Evolutionary conservation across 78 protist genomes (phyloP), one percentile per base, ranked within the genome.

Genomic region (Monocercomonoides exilis): DNA sequence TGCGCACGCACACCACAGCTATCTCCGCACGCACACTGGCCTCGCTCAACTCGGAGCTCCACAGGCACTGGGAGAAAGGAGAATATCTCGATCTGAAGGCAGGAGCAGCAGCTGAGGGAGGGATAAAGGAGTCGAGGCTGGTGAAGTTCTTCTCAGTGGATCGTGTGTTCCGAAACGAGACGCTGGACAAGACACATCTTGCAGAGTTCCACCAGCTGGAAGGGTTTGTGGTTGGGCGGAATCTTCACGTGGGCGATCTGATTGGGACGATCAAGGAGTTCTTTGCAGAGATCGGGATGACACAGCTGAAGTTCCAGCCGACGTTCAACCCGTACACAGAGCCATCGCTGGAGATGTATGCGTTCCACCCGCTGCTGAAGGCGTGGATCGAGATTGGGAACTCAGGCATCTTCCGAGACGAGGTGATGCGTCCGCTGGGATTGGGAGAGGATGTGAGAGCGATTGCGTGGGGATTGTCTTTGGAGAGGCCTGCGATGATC

Each of bases 1-100:
- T 97, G 6, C 90, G 99, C 80, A 99, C 99, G 4, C 99, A 98
- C 94, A 99, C 99, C 29, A 99, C 99, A 35, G 99, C 99, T 21
- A 95, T 95, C 80, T 94, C 98, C 11, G 84, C 98, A 5, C 5
- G 92, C n/a, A 35, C 38, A 38, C 81, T 88, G 32, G 29, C 2
- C 43, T 21, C 1, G 0, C 2, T 86, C 32, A 41, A 41, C 86
- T 2, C 2, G 44, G 6, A 81, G 41, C 54, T 2, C 2, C 42
- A 63, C 46, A 2, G 54, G 34, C 33, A 2, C 21, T 54, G 70
- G 70, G 38, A 21, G 21, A 90, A 81, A 41, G 42, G 46, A 29
- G 34, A 80, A 34, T 5, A 5, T 34, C 41, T 93, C 95, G 92
- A 43, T 93, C 86, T 43, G 95, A 32, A 95, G 95, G 4, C 91